Percentiles rank a stretch among this genome's conserved stretches.
These are phyloP conservation scores for Heritiera fomes DNA, from an alignment of 345 rosid species.

Conservation along the genomic window DNA sequence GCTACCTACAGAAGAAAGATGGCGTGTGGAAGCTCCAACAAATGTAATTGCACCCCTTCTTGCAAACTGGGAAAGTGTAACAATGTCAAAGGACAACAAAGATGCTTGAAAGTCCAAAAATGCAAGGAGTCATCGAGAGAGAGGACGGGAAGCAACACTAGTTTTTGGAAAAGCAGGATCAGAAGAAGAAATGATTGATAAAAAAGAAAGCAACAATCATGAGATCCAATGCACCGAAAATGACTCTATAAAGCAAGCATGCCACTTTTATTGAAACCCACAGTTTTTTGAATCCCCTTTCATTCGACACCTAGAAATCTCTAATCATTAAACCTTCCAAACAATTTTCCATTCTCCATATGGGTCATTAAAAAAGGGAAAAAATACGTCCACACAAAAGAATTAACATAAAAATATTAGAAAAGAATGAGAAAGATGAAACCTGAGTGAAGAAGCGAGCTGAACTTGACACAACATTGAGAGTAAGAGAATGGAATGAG, in stretches of 20 bases:
- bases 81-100: not conserved
- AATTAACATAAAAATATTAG: not conserved
- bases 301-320: not conserved
- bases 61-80: constrained; percentile 28
- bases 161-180: not conserved
- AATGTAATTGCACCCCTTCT: constrained; percentile 31
- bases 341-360: too few species aligned
- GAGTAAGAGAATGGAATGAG: not conserved
- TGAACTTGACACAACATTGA: not conserved
- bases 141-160: not conserved
- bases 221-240: not conserved
- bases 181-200: not conserved
- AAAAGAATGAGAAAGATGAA: not conserved
- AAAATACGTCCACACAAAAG: too few species aligned
- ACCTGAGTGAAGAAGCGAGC: constrained; percentile 13
- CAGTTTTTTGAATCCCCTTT: not conserved
- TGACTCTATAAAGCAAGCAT: not conserved
- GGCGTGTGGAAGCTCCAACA: constrained; percentile 29
- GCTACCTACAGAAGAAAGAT: constrained; percentile 53
- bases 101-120: not conserved
- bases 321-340: not conserved
- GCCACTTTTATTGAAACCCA: not conserved
- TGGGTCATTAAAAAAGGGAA: too few species aligned
- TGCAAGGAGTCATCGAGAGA: not conserved
- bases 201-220: not conserved